A percentile compares a stretch with the other conserved stretches of the same genome.
Conservation (phyloP, 768 basidiomycete genomes). For the Leccinellum rugosiceps region DNA sequence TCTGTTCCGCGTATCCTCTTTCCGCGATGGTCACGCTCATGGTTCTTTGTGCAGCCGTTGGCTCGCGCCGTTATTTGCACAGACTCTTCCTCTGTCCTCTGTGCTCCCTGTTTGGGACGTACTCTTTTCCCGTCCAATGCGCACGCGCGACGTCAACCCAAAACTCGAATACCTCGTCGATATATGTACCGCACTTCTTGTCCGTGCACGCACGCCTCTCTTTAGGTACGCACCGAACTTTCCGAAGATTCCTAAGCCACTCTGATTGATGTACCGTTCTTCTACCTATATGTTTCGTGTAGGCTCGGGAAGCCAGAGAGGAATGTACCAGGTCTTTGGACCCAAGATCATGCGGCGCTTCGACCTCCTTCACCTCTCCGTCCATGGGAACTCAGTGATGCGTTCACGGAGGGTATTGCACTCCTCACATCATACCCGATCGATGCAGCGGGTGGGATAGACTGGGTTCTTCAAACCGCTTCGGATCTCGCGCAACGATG, state of each 20-base stretch:
- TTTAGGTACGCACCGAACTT: conserved; percentile 43
- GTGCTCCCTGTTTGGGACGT: conserved; percentile 69
- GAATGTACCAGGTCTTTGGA: conserved; percentile 52
- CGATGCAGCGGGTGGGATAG: conserved; percentile 64
- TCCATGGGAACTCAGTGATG: conserved; percentile 55
- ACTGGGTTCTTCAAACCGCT: conserved; percentile 65
- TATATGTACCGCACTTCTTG: conserved; percentile 65
- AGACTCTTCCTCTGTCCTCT: conserved; percentile 63
- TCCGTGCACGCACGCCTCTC: conserved; percentile 52
- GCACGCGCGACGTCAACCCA: conserved; percentile 49
- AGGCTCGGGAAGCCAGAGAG: conserved; percentile 53
- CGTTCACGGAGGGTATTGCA: conserved; percentile 62
- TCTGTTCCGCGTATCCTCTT: background rate
- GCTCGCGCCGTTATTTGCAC: conserved; percentile 68
- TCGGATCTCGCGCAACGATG: conserved; percentile 56
- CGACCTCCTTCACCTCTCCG: conserved; percentile 43
- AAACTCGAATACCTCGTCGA: conserved; percentile 71
- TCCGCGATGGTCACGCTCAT: background rate
- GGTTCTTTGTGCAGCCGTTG: conserved; percentile 51
- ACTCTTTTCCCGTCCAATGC: conserved; percentile 57
- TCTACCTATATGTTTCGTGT: conserved; percentile 1
- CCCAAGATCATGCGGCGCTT: conserved; percentile 37
- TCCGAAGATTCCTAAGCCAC: background rate
- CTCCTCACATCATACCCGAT: conserved; percentile 67
- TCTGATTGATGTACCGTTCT: background rate